phyloP scores from a whole-genome alignment of 2,329 filamentous ascomycete species.

The Aspergillus sp. region DNA sequence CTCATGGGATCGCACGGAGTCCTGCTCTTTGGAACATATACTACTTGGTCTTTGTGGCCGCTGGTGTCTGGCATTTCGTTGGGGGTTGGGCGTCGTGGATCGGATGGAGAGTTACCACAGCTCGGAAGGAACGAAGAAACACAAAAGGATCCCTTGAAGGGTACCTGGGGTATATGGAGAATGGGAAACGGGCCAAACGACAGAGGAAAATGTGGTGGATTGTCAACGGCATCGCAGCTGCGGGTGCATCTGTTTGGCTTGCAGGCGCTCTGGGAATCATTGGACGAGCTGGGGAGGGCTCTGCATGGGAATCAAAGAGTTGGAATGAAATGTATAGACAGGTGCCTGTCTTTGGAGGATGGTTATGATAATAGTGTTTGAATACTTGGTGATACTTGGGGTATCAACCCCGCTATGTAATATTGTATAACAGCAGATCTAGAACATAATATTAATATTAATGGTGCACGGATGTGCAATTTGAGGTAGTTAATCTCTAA shows the following conservation, averaged over 20 bases:
- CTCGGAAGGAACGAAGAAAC: conserved; percentile 20
- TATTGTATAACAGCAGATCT: too few species aligned
- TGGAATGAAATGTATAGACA: conserved; percentile 70
- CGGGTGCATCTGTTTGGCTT: conserved; percentile 67
- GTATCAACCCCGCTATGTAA: too few species aligned
- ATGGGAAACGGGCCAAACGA: conserved; percentile 45
- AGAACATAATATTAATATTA: too few species aligned
- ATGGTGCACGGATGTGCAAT: too few species aligned
- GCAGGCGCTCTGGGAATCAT: conserved; percentile 75
- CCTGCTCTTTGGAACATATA: conserved; percentile 62
- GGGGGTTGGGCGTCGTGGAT: conserved; percentile 86
- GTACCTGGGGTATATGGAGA: conserved; percentile 41
- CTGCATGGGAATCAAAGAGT: conserved; percentile 73
- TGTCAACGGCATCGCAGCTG: conserved; percentile 61
- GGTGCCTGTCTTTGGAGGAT: conserved; percentile 54
- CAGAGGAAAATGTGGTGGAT: conserved; percentile 65
- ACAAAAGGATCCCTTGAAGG: conserved; percentile 27
- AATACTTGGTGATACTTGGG: too few species aligned
- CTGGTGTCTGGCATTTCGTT: conserved; percentile 71
- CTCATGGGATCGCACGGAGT: conserved; percentile 76
- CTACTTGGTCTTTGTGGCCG: conserved; percentile 63
- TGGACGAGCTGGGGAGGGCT: conserved; percentile 62
- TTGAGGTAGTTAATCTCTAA: too few species aligned
- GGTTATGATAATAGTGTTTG: conserved; percentile 32
- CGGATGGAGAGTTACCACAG: conserved; percentile 45